A percentile compares a stretch with the other conserved stretches of the same genome.
These are phyloP conservation scores for Delonix regia DNA, from an alignment of 306 rosid genomes.

Conservation along the genomic window DNA sequence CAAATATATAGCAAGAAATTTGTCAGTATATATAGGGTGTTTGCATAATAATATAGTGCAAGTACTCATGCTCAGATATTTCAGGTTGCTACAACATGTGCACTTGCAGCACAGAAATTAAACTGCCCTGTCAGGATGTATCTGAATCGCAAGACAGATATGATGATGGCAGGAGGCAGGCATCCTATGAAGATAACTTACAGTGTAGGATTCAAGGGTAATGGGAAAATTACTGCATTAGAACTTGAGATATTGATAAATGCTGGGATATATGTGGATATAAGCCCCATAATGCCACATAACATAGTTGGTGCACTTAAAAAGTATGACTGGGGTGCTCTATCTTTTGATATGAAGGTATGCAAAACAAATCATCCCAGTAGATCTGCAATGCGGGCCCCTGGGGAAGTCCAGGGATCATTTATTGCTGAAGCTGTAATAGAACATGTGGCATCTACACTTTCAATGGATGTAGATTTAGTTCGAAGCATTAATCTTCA, in stretches of 20 bases:
- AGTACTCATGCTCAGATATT: constrained; percentile 39
- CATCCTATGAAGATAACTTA: constrained; percentile 93
- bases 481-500: constrained; percentile 80
- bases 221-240: constrained; percentile 85
- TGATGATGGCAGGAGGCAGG: constrained; percentile 96
- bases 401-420: constrained; percentile 91
- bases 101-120: constrained; percentile 87
- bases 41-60: neutral
- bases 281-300: constrained; percentile 65
- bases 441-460: constrained; percentile 81
- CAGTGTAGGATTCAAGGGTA: constrained; percentile 78
- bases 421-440: constrained; percentile 86
- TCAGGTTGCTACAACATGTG: constrained; percentile 85
- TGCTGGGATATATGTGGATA: constrained; percentile 73
- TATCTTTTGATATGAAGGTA: constrained; percentile 78
- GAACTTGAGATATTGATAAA: constrained; percentile 72
- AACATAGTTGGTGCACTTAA: constrained; percentile 55
- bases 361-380: constrained; percentile 83
- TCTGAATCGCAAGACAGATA: constrained; percentile 83
- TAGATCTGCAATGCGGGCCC: constrained; percentile 93
- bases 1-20: neutral
- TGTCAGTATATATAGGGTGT: neutral
- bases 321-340: constrained; percentile 94
- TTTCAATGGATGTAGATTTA: constrained; percentile 70
- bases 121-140: constrained; percentile 77